A percentile compares a stretch with the other conserved stretches of the same genome.
phyloP scores from a whole-genome alignment of 179 eudicot species.

The Camellia oleifera region DNA sequence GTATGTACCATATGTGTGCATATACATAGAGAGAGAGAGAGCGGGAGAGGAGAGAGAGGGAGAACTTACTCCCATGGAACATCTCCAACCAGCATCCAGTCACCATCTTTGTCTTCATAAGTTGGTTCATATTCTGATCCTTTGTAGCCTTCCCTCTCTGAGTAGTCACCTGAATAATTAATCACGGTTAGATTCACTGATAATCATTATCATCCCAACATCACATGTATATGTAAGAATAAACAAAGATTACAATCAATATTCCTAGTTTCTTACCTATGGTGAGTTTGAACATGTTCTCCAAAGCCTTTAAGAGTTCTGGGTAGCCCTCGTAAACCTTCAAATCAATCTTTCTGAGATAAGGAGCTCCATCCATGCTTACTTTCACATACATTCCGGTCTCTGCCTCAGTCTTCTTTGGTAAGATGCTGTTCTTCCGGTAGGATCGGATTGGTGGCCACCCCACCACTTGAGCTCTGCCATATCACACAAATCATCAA shows the following conservation, averaged over 20 bases:
- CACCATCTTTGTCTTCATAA: slow-evolving; percentile 66
- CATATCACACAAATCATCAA: neutral
- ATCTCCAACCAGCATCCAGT: slow-evolving; percentile 67
- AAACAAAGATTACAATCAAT: no score
- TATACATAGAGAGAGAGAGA: neutral
- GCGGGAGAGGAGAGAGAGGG: neutral
- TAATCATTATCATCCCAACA: neutral
- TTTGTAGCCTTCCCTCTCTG: slow-evolving; percentile 57
- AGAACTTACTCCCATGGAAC: slow-evolving; percentile 62
- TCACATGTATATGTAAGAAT: no score
- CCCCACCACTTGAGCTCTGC: slow-evolving; percentile 60
- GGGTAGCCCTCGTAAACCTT: slow-evolving; percentile 46
- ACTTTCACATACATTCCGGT: slow-evolving; percentile 52
- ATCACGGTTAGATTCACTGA: neutral
- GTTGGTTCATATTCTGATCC: slow-evolving; percentile 57
- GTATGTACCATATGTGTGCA: neutral
- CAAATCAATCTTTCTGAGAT: slow-evolving; percentile 58
- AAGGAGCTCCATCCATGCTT: slow-evolving; percentile 78
- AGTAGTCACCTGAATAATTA: slow-evolving; percentile 31
- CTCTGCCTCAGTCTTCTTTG: slow-evolving; percentile 32
- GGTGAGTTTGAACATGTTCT: slow-evolving; percentile 54
- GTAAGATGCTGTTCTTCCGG: slow-evolving; percentile 41
- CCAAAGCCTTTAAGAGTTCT: slow-evolving; percentile 49
- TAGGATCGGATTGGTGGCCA: slow-evolving; percentile 60
- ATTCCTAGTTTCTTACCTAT: slow-evolving; percentile 24